phyloP scores from a whole-genome alignment of 805 yeast genomes.

The Metschnikowia noctiluminum region DNA sequence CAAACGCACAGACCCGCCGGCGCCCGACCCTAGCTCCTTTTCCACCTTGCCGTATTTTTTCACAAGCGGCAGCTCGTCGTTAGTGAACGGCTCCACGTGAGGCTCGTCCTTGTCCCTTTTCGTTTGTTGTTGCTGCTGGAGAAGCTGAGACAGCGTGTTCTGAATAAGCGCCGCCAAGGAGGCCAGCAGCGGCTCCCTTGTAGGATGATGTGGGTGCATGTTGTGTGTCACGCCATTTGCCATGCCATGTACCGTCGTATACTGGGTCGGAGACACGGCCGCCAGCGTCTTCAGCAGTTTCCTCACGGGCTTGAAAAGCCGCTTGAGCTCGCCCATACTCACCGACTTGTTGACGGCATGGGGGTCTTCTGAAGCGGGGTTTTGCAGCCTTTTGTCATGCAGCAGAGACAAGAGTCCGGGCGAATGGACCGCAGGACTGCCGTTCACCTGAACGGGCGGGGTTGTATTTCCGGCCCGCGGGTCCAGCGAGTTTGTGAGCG shows the following conservation, averaged over 20 bases:
- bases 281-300: slow-evolving; percentile 21
- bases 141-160: slow-evolving; percentile 17
- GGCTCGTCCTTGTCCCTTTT: slow-evolving; percentile 12
- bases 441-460: slow-evolving; percentile 3
- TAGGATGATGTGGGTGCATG: neutral
- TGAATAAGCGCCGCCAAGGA: slow-evolving; percentile 18
- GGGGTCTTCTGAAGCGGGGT: slow-evolving; percentile 13
- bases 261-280: neutral
- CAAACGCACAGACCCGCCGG: slow-evolving; percentile 82
- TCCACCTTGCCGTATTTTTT: slow-evolving; percentile 71
- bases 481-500: slow-evolving; percentile 32
- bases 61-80: slow-evolving; percentile 25
- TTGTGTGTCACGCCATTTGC: too few species aligned
- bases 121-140: slow-evolving; percentile 29
- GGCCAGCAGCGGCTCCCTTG: slow-evolving; percentile 18
- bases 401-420: slow-evolving; percentile 10
- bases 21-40: slow-evolving; percentile 77
- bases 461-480: slow-evolving; percentile 14
- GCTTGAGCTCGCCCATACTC: slow-evolving; percentile 70
- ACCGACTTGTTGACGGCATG: slow-evolving; percentile 34
- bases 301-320: slow-evolving; percentile 63
- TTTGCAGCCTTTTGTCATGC: slow-evolving; percentile 7
- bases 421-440: slow-evolving; percentile 4
- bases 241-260: neutral
- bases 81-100: slow-evolving; percentile 17